phyloP scores from a whole-genome alignment of 2,329 filamentous ascomycete species.

The Ophiostoma perfectum region DNA sequence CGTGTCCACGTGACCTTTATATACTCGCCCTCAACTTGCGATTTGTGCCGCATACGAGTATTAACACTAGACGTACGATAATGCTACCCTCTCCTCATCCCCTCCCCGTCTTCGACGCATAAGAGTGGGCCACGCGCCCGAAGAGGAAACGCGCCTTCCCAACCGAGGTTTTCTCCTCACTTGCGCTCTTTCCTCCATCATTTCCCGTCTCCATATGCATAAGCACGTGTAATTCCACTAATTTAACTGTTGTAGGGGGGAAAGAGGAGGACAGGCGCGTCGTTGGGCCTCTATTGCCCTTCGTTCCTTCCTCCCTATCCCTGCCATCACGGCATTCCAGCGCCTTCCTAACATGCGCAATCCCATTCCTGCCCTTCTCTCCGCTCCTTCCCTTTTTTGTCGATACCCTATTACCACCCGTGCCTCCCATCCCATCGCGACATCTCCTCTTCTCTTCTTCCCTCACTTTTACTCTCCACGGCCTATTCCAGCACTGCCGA shows the following conservation, averaged over 20 bases:
- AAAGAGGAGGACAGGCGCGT: constrained; percentile 11
- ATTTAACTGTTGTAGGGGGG: constrained; percentile 10
- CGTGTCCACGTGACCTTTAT: no score
- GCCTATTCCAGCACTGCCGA: background rate
- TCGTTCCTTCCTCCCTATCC: constrained; percentile 5
- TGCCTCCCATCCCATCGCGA: background rate
- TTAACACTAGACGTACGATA: background rate
- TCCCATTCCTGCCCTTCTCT: background rate
- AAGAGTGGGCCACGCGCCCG: background rate
- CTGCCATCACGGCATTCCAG: background rate
- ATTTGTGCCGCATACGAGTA: no score
- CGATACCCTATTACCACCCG: background rate
- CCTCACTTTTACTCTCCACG: background rate
- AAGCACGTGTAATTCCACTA: constrained; percentile 20
- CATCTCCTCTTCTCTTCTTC: background rate
- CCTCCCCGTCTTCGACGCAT: constrained; percentile 5
- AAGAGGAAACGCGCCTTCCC: constrained; percentile 15
- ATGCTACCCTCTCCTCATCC: background rate
- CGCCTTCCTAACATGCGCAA: background rate
- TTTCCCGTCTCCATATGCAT: constrained; percentile 5
- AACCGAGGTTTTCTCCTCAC: constrained; percentile 20
- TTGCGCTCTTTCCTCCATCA: constrained; percentile 10
- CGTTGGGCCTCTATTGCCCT: constrained; percentile 9
- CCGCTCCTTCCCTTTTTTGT: background rate
- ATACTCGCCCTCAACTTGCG: no score